These are phyloP conservation scores for Candida succiphila DNA, from an alignment of 805 yeast species.

Conservation along the genomic window DNA sequence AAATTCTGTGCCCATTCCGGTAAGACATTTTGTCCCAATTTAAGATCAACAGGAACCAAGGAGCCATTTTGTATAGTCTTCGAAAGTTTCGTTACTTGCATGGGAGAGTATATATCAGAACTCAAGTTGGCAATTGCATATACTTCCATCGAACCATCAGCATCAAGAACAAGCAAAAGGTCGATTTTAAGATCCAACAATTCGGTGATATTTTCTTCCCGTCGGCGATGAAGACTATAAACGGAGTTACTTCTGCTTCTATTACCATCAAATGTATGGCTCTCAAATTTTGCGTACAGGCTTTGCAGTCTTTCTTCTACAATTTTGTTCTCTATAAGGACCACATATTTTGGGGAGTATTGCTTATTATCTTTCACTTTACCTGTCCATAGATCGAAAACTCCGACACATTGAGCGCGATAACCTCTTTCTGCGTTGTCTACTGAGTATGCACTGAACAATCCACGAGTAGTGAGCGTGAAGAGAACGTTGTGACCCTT, in stretches of 20 bases:
- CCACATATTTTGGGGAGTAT: slow-evolving; percentile 15
- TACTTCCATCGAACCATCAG: slow-evolving; percentile 29
- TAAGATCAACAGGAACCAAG: slow-evolving; percentile 9
- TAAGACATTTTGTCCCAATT: slow-evolving; percentile 17
- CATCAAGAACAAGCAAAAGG: slow-evolving; percentile 33
- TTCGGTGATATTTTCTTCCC: slow-evolving; percentile 14
- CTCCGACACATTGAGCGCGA: slow-evolving; percentile 49
- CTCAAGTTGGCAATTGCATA: slow-evolving; percentile 42
- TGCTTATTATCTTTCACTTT: slow-evolving; percentile 2
- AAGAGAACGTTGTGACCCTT: slow-evolving; percentile 45
- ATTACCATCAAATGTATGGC: background rate
- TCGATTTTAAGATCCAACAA: slow-evolving; percentile 20
- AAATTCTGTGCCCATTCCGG: slow-evolving; percentile 18
- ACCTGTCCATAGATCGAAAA: slow-evolving; percentile 23
- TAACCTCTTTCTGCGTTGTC: slow-evolving; percentile 50
- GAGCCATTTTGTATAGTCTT: slow-evolving; percentile 7
- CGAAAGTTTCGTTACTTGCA: slow-evolving; percentile 29
- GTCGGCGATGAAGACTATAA: slow-evolving; percentile 3
- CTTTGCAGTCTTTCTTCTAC: slow-evolving; percentile 14
- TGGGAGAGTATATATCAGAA: slow-evolving; percentile 34
- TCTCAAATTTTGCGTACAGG: background rate
- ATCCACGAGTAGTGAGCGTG: slow-evolving; percentile 50
- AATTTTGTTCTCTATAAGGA: slow-evolving; percentile 28
- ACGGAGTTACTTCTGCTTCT: slow-evolving; percentile 9
- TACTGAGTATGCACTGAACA: slow-evolving; percentile 61